Evolutionary conservation across 176 grass and related monocot species (phyloP), one percentile per base, ranked within the genome.

Genomic region (Dactylis glomerata): DNA sequence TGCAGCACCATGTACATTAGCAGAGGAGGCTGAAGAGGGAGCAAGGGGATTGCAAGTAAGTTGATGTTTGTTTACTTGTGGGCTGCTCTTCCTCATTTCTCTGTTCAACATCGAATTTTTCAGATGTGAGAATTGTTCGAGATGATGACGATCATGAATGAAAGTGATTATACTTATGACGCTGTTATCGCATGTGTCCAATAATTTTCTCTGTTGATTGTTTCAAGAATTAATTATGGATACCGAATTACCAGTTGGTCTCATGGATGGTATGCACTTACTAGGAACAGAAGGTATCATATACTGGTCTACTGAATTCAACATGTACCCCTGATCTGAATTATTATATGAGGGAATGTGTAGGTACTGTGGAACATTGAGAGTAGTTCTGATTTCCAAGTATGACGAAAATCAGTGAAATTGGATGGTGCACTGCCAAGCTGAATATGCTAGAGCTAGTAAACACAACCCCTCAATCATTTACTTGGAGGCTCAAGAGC

Each of bases 21-120:
- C 15, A 32, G 81, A 51, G 59, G 47, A 75, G 24, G 59, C 40
- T 42, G 68, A 32, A 56, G 75, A 49, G 67, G 74, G 56, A 30
- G n/a, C 7, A 13, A 68, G 23, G 75, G 59, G n/a, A 75, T 87
- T 14, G 24, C 81, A 87, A 80, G 89, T 91, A 84, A 91, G 84
- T 80, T 83, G 44, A 45, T 78, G 36, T 27, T 51, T 87, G 58
- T 68, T 83, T 83, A 38, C 80, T 83, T 83, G 34, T 22, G 41
- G 14, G 79, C 3, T 37, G 49, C 23, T 68, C 51, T 52, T 74
- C 75, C 57, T 72, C 56, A 41, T 47, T 73, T 81, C 45, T 79
- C 84, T 72, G 66, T 67, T 79, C 58, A 74, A 14, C 80, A 87
- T 87, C 37, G 27, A 79, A n/a, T 37, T 58, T 79, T 86, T 87